Base-by-base conservation (phyloP, 306 rosid species). In the Cucurbita moschata region DNA sequence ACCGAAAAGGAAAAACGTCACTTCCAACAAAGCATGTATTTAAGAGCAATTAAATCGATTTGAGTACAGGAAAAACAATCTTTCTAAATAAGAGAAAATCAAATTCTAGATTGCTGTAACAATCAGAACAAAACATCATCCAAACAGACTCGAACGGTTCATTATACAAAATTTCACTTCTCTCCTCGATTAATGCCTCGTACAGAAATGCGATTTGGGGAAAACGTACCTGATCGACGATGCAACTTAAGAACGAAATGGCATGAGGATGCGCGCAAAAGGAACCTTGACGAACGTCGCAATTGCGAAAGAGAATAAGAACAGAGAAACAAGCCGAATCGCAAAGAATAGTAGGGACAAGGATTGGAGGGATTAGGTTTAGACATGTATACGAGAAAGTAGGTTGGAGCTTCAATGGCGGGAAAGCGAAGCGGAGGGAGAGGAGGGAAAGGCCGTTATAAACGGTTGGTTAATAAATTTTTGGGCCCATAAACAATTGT, bases 351-450 rank as follows among this genome's bases (percentile, higher is more conserved):
- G 74, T 43, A 11, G 57, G 73, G 56, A 68, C 55, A 23, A 47
- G 16, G 53, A 0, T 12, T 8, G 42, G 35, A 68, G 55, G 43
- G 74, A 14, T 23, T 26, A 50, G 74, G 44, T 69, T 69, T 18
- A 30, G 26, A 14, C 58, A 69, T 69, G 74, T 47, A 49, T 47
- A 26, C 74, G 74, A 49, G 74, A 69, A 69, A 69, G 74, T 47
- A 50, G 74, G 44, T 69, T 9, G 23, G 13, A 0, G 19, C 40
- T 69, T 30, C 55, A 69, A 69, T 68, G 74, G 74, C 74, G 74
- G 74, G 74, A 69, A 69, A 14, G 57, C 74, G 13, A 9, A 69
- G 13, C 43, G 54, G 72, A 23, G 72, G 44, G 8, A 49, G 23
- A 43, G 57, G 74, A 8, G 55, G 50, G 10, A 50, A 12, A 44